phyloP scores from a whole-genome alignment of 805 yeast species.

The Candida krabiensis region DNA sequence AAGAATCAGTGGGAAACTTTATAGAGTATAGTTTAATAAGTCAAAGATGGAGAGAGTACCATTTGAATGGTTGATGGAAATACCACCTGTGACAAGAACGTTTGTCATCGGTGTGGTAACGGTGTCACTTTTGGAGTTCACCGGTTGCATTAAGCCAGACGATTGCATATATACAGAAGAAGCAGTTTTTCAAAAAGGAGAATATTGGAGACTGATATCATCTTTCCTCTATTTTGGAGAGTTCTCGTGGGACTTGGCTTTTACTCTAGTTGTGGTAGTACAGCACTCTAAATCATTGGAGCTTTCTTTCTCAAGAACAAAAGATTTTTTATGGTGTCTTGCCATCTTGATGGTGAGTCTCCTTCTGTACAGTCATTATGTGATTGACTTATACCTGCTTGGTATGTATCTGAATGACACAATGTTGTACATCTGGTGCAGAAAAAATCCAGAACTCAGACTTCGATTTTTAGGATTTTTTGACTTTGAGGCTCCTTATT shows the following conservation, averaged over 20 bases:
- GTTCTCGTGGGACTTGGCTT: constrained; percentile 36
- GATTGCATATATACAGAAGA: constrained; percentile 38
- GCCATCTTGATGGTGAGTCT: constrained; percentile 30
- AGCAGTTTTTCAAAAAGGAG: constrained; percentile 38
- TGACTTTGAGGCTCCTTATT: constrained; percentile 41
- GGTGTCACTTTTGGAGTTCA: constrained; percentile 33
- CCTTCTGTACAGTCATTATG: constrained; percentile 31
- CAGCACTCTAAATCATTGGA: constrained; percentile 42
- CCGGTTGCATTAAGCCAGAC: constrained; percentile 32
- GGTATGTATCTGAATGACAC: constrained; percentile 40
- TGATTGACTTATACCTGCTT: constrained; percentile 32
- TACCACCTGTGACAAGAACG: constrained; percentile 47
- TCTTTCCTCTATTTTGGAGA: constrained; percentile 41
- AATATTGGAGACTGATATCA: constrained; percentile 38
- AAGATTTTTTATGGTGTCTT: constrained; percentile 41
- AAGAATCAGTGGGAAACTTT: no score
- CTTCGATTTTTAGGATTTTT: constrained; percentile 42
- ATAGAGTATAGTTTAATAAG: no score
- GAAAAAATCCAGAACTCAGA: constrained; percentile 42
- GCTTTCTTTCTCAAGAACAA: constrained; percentile 29
- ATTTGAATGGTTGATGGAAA: constrained; percentile 40
- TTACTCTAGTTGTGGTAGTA: constrained; percentile 36
- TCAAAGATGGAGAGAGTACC: constrained; percentile 41
- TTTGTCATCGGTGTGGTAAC: constrained; percentile 35
- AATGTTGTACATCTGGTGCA: constrained; percentile 47